These are phyloP conservation scores for Sphaerulina vaccinii DNA, from an alignment of 2,329 filamentous ascomycete genomes.

Conservation along the genomic window DNA sequence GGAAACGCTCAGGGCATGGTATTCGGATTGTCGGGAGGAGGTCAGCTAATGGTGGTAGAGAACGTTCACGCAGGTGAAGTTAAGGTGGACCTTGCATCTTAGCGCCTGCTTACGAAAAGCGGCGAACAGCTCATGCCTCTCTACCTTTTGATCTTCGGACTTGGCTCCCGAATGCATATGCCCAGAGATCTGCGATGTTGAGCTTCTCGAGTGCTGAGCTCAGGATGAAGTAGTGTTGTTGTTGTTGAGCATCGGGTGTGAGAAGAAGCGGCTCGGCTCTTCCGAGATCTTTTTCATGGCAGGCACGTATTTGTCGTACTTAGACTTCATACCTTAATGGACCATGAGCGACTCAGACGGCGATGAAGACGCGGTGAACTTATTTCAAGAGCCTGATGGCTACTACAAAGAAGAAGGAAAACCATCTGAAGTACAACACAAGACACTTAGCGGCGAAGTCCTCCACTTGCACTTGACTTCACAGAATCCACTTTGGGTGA, in stretches of 20 bases:
- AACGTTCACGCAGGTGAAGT: constrained; percentile 9
- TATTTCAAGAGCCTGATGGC: constrained; percentile 79
- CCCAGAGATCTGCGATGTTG: not conserved
- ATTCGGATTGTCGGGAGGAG: not conserved
- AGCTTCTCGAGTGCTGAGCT: not conserved
- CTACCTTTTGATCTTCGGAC: not conserved
- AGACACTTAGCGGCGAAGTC: constrained; percentile 62
- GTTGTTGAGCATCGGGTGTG: not conserved
- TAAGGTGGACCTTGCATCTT: not conserved
- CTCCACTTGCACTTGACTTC: constrained; percentile 78
- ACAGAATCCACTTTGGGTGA: constrained; percentile 78
- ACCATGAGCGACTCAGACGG: constrained; percentile 31
- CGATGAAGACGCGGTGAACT: constrained; percentile 42
- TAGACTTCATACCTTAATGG: constrained; percentile 2
- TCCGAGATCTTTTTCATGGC: not conserved
- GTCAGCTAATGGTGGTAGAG: constrained; percentile 1
- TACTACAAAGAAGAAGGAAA: constrained; percentile 77
- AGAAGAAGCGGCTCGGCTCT: not conserved
- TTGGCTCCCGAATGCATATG: not conserved
- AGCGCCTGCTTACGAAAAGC: not conserved
- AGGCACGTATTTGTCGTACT: not conserved
- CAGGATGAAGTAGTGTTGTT: not conserved
- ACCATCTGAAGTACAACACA: constrained; percentile 71
- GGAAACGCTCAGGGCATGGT: not conserved
- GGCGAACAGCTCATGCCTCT: not conserved